These are phyloP conservation scores for Penicillium herquei DNA, from an alignment of 495 filamentous ascomycete genomes.

Conservation along the genomic window DNA sequence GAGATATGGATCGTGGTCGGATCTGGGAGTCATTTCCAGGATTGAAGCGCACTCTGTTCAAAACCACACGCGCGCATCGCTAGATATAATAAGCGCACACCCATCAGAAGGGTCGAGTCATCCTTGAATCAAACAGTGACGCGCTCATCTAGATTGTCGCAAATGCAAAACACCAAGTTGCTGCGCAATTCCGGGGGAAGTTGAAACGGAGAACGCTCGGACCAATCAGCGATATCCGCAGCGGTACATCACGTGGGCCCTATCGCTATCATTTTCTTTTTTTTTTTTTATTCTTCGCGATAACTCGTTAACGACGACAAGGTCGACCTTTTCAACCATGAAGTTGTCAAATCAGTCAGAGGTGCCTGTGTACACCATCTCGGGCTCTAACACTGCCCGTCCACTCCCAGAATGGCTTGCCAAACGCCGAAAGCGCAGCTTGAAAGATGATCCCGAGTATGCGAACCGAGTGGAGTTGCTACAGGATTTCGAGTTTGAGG, in stretches of 20 bases:
- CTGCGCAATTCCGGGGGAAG: conserved; percentile 27
- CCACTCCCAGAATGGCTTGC: conserved; percentile 95
- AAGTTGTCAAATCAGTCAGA: conserved; percentile 84
- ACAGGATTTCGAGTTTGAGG: conserved; percentile 98
- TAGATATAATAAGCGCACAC: conserved; percentile 10
- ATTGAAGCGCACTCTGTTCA: conserved; percentile 7
- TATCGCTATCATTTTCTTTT: conserved; percentile 29
- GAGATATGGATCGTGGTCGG: conserved; percentile 21
- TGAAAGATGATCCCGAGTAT: conserved; percentile 91
- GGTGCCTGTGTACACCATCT: conserved; percentile 94
- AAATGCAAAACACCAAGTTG: conserved; percentile 12
- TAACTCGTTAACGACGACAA: conserved; percentile 23
- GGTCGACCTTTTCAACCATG: conserved; percentile 50
- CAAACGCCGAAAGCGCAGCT: conserved; percentile 83
- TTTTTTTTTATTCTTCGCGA: conserved; percentile 51
- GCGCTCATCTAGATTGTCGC: conserved; percentile 11
- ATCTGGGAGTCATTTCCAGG: conserved; percentile 41
- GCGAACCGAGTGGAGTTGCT: conserved; percentile 91
- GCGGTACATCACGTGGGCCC: conserved; percentile 30
- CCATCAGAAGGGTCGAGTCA: conserved; percentile 25
- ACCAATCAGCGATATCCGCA: conserved; percentile 24
- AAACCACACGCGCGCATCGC: conserved; percentile 9
- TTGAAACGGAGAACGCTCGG: conserved; percentile 25
- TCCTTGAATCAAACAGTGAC: conserved; percentile 8
- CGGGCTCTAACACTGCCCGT: conserved; percentile 84